These are phyloP conservation scores for Andrographis paniculata DNA, from an alignment of 305 asterid genomes.

Conservation along the genomic window DNA sequence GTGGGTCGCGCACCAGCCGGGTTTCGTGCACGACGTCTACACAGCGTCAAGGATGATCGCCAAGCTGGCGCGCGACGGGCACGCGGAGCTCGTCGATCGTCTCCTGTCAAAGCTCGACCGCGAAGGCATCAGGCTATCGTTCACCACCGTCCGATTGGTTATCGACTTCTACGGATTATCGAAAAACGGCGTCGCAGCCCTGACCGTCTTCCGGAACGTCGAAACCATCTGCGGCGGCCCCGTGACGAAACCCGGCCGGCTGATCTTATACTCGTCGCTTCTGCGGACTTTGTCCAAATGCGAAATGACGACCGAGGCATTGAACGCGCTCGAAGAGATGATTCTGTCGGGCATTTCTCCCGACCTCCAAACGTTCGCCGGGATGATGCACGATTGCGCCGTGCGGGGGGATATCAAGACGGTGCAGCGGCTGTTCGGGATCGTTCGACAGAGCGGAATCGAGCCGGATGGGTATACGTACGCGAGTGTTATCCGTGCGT, in stretches of 20 bases:
- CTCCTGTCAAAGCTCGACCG: conserved; percentile 55
- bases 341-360: conserved; percentile 50
- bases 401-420: conserved; percentile 68
- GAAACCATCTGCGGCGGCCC: conserved; percentile 61
- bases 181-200: conserved; percentile 54
- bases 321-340: conserved; percentile 78
- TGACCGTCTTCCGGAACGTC: conserved; percentile 41
- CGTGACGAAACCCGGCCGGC: conserved; percentile 35
- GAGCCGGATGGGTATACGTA: conserved; percentile 84
- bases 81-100: conserved; percentile 52
- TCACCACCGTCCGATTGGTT: conserved; percentile 65
- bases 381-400: conserved; percentile 85
- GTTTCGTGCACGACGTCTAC: conserved; percentile 74
- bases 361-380: conserved; percentile 70
- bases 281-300: conserved; percentile 77
- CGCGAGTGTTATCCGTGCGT: conserved; percentile 70
- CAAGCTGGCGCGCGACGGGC: conserved; percentile 68
- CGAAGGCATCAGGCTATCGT: conserved; percentile 59
- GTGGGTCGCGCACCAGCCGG: conserved; percentile 85
- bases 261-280: conserved; percentile 60
- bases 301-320: conserved; percentile 49
- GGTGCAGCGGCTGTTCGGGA: conserved; percentile 72
- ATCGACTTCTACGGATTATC: conserved; percentile 86
- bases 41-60: conserved; percentile 73
- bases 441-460: conserved; percentile 65